Conservation (phyloP, 495 filamentous ascomycete genomes). For the Neurospora africana region DNA sequence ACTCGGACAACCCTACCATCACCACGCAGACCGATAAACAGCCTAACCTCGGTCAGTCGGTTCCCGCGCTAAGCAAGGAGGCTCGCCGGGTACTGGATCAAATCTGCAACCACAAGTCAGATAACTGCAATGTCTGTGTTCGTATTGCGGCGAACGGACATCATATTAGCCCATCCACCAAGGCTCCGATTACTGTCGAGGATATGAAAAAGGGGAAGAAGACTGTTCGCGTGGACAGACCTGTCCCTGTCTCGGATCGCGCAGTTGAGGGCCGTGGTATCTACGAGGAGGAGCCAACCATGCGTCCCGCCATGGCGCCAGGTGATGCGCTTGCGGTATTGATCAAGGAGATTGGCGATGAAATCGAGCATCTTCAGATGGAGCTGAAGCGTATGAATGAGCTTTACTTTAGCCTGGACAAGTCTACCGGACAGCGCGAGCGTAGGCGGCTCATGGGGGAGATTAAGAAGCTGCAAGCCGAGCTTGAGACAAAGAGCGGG, state of each 20-base stretch:
- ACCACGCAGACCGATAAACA: conserved; percentile 29
- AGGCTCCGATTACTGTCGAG: conserved; percentile 15
- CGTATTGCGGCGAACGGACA: conserved; percentile 39
- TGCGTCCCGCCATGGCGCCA: conserved; percentile 67
- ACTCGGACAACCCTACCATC: conserved; percentile 33
- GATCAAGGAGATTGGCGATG: conserved; percentile 71
- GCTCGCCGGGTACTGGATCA: conserved; percentile 49
- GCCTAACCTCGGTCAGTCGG: background rate
- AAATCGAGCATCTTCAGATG: conserved; percentile 69
- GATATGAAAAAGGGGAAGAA: conserved; percentile 35
- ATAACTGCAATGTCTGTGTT: conserved; percentile 66
- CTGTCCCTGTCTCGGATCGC: conserved; percentile 61
- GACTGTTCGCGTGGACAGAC: conserved; percentile 52
- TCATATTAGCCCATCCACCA: background rate
- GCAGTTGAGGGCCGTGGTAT: conserved; percentile 25
- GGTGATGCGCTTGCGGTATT: conserved; percentile 68
- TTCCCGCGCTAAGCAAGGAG: conserved; percentile 35
- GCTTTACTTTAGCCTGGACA: conserved; percentile 57
- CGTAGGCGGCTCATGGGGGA: conserved; percentile 53
- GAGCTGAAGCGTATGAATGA: conserved; percentile 47
- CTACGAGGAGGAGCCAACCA: conserved; percentile 59
- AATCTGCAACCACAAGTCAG: conserved; percentile 52
- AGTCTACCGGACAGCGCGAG: conserved; percentile 52
- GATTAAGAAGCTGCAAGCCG: conserved; percentile 52
- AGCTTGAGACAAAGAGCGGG: conserved; percentile 70